Evolutionary conservation across 1,284 basidiomycete species (phyloP), one percentile per base, ranked within the genome.

Genomic region (Rhodotorula sp.): DNA sequence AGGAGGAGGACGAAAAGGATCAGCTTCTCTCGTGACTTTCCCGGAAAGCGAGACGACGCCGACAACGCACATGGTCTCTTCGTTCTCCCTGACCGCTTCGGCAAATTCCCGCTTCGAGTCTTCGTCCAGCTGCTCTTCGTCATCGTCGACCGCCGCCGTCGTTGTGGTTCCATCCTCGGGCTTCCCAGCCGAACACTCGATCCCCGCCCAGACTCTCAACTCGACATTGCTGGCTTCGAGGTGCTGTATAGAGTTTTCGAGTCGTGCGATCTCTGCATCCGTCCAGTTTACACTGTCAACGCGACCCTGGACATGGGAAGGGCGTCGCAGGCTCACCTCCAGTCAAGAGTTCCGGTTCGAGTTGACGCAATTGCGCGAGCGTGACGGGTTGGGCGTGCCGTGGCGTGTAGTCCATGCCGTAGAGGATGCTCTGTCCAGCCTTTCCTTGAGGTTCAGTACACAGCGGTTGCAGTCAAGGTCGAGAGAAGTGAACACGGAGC

Each of bases 311-410:
- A 61, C 3, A 16, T 8, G 29, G 29, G 29, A 29, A 29, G 29
- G 29, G 29, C 29, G 29, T 29, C 29, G 63, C 3, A 34, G 21
- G 54, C 21, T 49, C 47, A 70, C 74, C 74, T 7, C 39, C 52
- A 1, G 64, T 29, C 23, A 76, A 62, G 3, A 71, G 54, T 29
- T 71, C 74, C 20, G 72, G 72, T 48, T 76, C 74, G 58, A 73
- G 65, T 12, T 52, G 46, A 47, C 60, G 63, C 10, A 76, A 68
- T 46, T 60, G 46, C 15, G 59, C 47, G 31, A 73, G 62, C 29
- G 74, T 69, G 60, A 76, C 74, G 26, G 74, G 74, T 8, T 76
- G 74, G 15, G 65, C 58, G 68, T 74, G 65, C 3, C n/a, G n/a
- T 0, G 72, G 67, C 12, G 29, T 48, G 58, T 68, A 76, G 48